phyloP scores from a whole-genome alignment of 306 rosid genomes.

The Medicago ruthenica region DNA sequence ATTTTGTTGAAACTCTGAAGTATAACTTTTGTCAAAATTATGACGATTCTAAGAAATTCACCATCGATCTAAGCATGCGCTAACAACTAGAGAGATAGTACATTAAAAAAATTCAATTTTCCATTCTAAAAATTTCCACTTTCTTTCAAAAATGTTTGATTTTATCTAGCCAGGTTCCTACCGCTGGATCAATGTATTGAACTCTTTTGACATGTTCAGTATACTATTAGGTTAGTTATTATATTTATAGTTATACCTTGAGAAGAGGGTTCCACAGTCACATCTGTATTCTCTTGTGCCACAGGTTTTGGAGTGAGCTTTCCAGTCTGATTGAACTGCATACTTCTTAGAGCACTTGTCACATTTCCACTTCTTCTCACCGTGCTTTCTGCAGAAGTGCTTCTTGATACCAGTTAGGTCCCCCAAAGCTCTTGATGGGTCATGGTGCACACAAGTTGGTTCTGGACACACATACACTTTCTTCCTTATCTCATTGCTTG shows the following conservation, averaged over 20 bases:
- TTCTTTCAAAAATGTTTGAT: no score
- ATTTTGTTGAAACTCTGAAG: no score
- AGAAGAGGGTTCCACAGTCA: constrained; percentile 98
- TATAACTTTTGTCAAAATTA: no score
- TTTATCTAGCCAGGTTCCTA: no score
- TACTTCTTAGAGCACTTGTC: constrained; percentile 92
- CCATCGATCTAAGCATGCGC: no score
- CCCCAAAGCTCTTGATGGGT: constrained; percentile 92
- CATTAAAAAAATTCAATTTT: no score
- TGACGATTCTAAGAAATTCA: no score
- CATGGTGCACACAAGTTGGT: constrained; percentile 81
- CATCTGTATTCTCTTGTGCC: constrained; percentile 96
- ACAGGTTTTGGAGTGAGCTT: constrained; percentile 95
- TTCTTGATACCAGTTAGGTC: constrained; percentile 95
- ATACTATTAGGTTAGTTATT: neutral
- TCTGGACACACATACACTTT: constrained; percentile 97
- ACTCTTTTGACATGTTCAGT: no score
- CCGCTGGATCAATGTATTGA: no score
- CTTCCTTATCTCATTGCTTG: constrained; percentile 80
- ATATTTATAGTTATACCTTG: constrained; percentile 58
- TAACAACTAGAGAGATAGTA: no score
- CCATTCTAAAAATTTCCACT: no score
- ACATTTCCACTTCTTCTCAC: constrained; percentile 99
- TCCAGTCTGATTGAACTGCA: constrained; percentile 98
- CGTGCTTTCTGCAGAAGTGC: constrained; percentile 94